Evolutionary conservation across 176 grass and related monocot species (phyloP).

Genomic region (Musa acuminata): DNA sequence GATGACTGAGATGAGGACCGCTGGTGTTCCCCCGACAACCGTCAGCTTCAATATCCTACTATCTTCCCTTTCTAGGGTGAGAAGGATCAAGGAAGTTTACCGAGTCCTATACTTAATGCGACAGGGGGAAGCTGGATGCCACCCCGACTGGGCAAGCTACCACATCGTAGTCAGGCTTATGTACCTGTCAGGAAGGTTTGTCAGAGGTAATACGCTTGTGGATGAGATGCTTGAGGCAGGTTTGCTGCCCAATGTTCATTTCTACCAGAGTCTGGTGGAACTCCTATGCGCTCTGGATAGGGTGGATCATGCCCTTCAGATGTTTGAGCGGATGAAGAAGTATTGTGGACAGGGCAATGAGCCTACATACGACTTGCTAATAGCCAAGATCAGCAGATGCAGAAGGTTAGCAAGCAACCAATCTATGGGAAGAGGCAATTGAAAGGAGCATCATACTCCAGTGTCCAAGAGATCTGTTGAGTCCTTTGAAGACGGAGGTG

Average conservation of each 20-base stretch:
- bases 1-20: constrained; percentile 45
- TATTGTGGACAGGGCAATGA: constrained; percentile 10
- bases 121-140: constrained; percentile 41
- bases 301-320: constrained; percentile 45
- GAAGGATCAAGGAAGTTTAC: constrained; percentile 62
- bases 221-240: constrained; percentile 46
- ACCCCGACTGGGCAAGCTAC: constrained; percentile 63
- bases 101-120: constrained; percentile 51
- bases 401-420: constrained; percentile 49
- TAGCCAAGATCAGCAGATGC: constrained; percentile 52
- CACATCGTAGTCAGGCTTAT: constrained; percentile 60
- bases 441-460: constrained; percentile 33
- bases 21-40: constrained; percentile 27
- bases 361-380: constrained; percentile 47
- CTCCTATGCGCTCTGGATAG: constrained; percentile 54
- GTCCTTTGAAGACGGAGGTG: constrained; percentile 58
- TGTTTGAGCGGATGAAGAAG: constrained; percentile 50
- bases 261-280: constrained; percentile 53
- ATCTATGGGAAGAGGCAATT: constrained; percentile 54
- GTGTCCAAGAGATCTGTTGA: constrained; percentile 53
- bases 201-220: constrained; percentile 48
- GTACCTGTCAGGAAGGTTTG: constrained; percentile 46
- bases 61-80: constrained; percentile 48
- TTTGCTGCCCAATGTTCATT: constrained; percentile 31
- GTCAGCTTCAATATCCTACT: constrained; percentile 72